Evolutionary conservation across 164 flowering plant genomes (phyloP), one percentile per base, ranked within the genome.

Genomic region (Stephania yunnanensis): DNA sequence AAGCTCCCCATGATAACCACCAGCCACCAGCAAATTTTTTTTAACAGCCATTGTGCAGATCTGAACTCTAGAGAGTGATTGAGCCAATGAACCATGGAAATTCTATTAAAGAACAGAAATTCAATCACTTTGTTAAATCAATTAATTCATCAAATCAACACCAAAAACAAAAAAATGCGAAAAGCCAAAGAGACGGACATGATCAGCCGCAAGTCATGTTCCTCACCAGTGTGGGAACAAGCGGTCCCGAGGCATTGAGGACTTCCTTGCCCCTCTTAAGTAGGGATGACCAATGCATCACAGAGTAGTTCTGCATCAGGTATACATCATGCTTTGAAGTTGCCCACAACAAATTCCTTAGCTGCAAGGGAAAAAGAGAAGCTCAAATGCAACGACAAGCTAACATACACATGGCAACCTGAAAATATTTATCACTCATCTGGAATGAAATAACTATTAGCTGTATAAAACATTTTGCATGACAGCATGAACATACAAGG

Each of bases 1-100:
- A 20, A 95, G 95, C 82, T 95, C 99, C 74, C 99, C 99, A n/a
- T 85, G 94, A 77, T 93, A 93, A 46, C 99, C 99, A 74, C 99
- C 99, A 22, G 94, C 95, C 5, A 86, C 97, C 85, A 92, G 55
- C 66, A 95, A 77, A 76, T 92, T 85, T 29, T 93, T 91, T 75
- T 89, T 90, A 53, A 92, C 87, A 72, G 88, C 80, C 97, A 95
- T 92, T 7, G 97, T 92, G 82, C 97, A 92, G 73, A 92, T 87
- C 74, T 92, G 97, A 13, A 95, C 92, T 78, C 97, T 81, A 12
- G 93, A 86, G 29, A 95, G 83, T 4, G 92, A 58, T 74, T 90
- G 94, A 10, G 87, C 73, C 31, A 85, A 68, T 63, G 85, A 79
- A 44, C 93, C 90, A 64, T 87, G 82, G 42, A 42, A 73, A 65